Evolutionary conservation across 148 eudicot genomes (phyloP).

Genomic region (Heliosperma pusillum): DNA sequence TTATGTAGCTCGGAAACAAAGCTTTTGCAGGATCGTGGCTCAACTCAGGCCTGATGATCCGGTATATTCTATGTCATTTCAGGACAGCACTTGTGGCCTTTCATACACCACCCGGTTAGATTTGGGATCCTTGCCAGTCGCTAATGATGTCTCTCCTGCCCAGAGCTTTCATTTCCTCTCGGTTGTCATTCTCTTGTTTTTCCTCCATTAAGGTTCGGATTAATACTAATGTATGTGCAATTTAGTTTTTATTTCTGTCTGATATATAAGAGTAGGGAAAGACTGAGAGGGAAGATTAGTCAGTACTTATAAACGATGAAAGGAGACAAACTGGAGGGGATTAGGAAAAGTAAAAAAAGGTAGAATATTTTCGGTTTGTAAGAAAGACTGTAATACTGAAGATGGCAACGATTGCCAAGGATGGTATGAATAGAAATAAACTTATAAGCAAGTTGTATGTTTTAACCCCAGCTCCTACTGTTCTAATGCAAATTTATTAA

Average conservation of each 20-base stretch:
- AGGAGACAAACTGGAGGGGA: neutral
- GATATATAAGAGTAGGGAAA: neutral
- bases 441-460: neutral
- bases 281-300: neutral
- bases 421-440: neutral
- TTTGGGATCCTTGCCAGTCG: neutral
- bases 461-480: neutral
- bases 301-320: neutral
- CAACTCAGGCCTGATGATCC: neutral
- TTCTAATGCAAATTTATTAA: neutral
- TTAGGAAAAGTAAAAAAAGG: neutral
- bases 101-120: neutral
- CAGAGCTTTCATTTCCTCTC: neutral
- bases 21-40: neutral
- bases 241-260: neutral
- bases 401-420: neutral
- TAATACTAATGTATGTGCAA: neutral
- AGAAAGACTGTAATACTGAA: neutral
- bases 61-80: neutral
- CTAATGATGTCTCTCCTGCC: neutral
- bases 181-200: neutral
- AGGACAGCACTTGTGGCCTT: neutral
- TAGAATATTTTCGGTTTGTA: neutral
- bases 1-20: neutral
- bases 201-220: neutral